Conservation (phyloP, 202 grass and related monocot species). For the Hordeum pubiflorum region DNA sequence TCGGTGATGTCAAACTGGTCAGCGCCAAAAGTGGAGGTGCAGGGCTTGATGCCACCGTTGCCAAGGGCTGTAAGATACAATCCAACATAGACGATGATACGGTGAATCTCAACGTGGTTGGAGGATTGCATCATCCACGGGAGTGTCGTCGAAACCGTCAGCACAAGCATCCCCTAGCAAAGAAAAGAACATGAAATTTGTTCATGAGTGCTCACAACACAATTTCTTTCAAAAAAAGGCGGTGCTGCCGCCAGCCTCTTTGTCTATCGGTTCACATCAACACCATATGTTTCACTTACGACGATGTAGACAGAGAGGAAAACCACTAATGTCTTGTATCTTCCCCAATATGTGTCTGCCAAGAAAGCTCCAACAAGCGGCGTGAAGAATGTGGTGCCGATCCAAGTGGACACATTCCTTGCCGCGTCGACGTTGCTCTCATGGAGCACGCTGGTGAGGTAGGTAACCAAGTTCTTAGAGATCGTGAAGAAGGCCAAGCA, state of each 20-base stretch:
- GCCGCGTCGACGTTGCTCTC: neutral
- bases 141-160: neutral
- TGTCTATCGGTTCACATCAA: no score
- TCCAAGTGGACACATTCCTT: neutral
- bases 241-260: neutral
- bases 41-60: neutral
- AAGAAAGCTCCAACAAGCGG: neutral
- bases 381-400: neutral
- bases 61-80: neutral
- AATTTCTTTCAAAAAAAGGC: no score
- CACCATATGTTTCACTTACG: neutral
- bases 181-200: neutral
- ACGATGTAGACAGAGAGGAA: neutral
- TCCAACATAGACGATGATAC: neutral
- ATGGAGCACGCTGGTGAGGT: neutral
- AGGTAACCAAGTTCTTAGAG: neutral
- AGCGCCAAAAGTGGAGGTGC: neutral
- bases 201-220: no score
- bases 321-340: neutral
- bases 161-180: neutral
- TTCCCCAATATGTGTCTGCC: neutral
- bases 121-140: neutral
- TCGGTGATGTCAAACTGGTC: neutral
- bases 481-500: neutral
- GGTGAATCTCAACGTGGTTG: neutral